Base-by-base conservation (phyloP, 1,284 basidiomycete genomes). In the Veloboletus limbatus region DNA sequence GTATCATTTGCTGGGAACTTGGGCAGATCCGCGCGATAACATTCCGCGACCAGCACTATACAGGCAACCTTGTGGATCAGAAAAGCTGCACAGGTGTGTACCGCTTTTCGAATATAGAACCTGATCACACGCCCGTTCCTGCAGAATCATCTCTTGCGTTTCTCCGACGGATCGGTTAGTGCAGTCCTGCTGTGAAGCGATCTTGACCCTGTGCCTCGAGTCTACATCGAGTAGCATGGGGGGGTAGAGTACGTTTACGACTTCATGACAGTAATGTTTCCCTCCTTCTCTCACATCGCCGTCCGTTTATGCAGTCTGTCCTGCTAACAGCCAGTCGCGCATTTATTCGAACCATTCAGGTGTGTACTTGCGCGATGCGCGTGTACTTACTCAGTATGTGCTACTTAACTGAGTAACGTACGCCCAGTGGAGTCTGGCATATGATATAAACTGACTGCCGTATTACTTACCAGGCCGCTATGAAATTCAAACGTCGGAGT, bases 401-500 rank as follows among this genome's bases (percentile, higher is more conserved):
- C 38, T 34, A 42, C 37, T 22, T 21, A 25, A 43, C 41, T 56
- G 65, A 60, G 56, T 53, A 58, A 55, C 54, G 59, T 62, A 40
- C 20, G 47, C 48, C 30, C 28, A 20, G 43, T 53, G 48, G 46
- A 49, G 47, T 45, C 34, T 17, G 41, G 45, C 27, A 48, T 45
- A 47, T 40, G 52, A 39, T 36, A 40, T 43, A 40, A 46, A 27
- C 36, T 40, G 48, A 52, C 54, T 27, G 31, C 47, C 40, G 28
- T 49, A 62, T 55, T 44, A 55, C 45, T 47, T 43, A 47, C 38
- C 20, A 65, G 61, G 45, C 54, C 74, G 70, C 60, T 75, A 74
- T 60, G 76, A 79, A 55, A 71, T 77, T 48, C 72, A 76, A 51
- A 75, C 75, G n/a, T 68, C 71, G 28, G 66, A 69, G 35, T 55